A percentile compares a stretch with the other conserved stretches of the same genome.
Evolutionary conservation across 306 rosid genomes (phyloP).

Genomic region (Vigna trinervia): DNA sequence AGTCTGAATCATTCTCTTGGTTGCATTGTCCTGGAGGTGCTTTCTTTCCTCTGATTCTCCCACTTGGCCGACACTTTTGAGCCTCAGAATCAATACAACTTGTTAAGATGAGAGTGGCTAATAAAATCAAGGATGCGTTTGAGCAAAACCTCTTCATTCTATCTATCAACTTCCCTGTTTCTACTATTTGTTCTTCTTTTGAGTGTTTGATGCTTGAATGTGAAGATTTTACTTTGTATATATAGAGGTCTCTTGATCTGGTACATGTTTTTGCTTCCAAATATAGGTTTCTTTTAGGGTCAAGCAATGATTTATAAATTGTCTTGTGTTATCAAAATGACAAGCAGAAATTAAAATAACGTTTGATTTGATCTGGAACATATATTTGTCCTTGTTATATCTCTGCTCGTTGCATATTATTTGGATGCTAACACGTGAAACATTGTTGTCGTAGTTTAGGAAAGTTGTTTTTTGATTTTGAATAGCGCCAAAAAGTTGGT

Average conservation of each 20-base stretch:
- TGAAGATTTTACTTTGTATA: not conserved
- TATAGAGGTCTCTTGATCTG: not conserved
- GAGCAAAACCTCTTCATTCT: not conserved
- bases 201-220: no score
- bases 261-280: not conserved
- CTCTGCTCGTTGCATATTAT: no score
- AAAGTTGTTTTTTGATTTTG: not conserved
- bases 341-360: no score
- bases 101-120: not conserved
- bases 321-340: not conserved
- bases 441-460: not conserved
- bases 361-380: no score
- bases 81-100: constrained; percentile 24
- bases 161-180: not conserved
- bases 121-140: not conserved
- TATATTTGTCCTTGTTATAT: no score
- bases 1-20: constrained; percentile 48
- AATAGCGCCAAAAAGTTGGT: no score
- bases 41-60: constrained; percentile 34
- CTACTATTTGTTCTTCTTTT: no score
- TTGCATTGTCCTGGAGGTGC: constrained; percentile 52
- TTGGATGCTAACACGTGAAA: not conserved
- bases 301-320: not conserved
- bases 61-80: constrained; percentile 42
- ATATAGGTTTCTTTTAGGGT: not conserved